These are phyloP conservation scores for Pholiota conissans DNA, from an alignment of 768 basidiomycete species.

Conservation along the genomic window DNA sequence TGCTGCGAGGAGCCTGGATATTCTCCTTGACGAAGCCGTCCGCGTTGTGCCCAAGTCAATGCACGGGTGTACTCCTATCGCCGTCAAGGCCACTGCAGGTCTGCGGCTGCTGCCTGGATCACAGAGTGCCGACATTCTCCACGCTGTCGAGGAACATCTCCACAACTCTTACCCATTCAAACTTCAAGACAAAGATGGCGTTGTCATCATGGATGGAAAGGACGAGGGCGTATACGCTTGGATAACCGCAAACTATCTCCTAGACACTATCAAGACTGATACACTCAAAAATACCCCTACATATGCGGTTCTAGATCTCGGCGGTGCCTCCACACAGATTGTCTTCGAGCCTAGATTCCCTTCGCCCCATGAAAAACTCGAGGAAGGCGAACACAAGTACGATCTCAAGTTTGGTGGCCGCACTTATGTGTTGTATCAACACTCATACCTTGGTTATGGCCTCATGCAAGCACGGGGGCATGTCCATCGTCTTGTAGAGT, in stretches of 20 bases:
- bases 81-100: slow-evolving; percentile 92
- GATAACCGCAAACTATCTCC: slow-evolving; percentile 95
- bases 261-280: slow-evolving; percentile 67
- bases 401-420: slow-evolving; percentile 73
- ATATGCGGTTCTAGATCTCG: slow-evolving; percentile 93
- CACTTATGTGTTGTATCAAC: slow-evolving; percentile 85
- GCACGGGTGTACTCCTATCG: slow-evolving; percentile 79
- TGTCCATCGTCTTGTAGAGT: slow-evolving; percentile 90
- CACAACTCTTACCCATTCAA: slow-evolving; percentile 66
- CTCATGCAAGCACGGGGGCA: slow-evolving; percentile 84
- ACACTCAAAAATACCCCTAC: slow-evolving; percentile 46
- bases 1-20: slow-evolving; percentile 80
- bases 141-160: slow-evolving; percentile 66
- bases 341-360: slow-evolving; percentile 84
- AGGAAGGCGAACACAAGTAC: slow-evolving; percentile 92
- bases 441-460: slow-evolving; percentile 97
- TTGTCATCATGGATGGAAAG: slow-evolving; percentile 90
- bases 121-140: slow-evolving; percentile 71
- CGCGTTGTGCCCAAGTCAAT: slow-evolving; percentile 70
- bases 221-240: slow-evolving; percentile 99
- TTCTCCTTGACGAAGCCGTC: slow-evolving; percentile 78
- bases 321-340: slow-evolving; percentile 97
- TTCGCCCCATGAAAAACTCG: slow-evolving; percentile 36
- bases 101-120: slow-evolving; percentile 66
- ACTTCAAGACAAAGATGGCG: slow-evolving; percentile 52